Base-by-base conservation (phyloP, 1,139 yeast species). In the Taphrina wiesneri region DNA sequence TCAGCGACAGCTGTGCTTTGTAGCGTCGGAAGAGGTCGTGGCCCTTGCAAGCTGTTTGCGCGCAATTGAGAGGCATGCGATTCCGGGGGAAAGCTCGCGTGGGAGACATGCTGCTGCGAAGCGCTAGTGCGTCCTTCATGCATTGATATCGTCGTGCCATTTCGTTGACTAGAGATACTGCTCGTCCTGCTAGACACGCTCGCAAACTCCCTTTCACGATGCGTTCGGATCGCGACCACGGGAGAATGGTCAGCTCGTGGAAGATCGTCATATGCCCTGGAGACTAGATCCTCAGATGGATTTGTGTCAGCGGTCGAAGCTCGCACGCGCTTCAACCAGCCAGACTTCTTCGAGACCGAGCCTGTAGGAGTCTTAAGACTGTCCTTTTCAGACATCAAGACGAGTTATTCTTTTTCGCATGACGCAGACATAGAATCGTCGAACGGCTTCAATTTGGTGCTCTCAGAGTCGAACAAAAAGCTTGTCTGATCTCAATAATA, bases 51-150 rank as follows among this genome's bases (percentile, higher is more conserved):
- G 30, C 64, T 60, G 15, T 60, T 60, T 4, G 57, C 51, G 15
- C 64, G 64, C 51, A 53, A 19, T 26, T 60, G 64, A 3, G 64
- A 60, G 11, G 64, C 64, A 41, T 60, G 64, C 13, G 64, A 60
- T 15, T 60, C 64, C 9, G 57, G 57, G n/a, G 64, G 64, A 25
- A 54, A 39, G 19, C 19, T 41, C 7, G 46, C 30, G 23, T 25
- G 59, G 17, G 62, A 17, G 21, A 26, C 36, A n/a, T n/a, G 41
- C 19, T 21, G 49, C 28, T 25, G 46, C 51, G 21, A 43, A 26
- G 54, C n/a, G 45, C 46, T 49, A 25, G 5, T 19, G 21, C 36
- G 45, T 28, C 21, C 56, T 19, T 36, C 56, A 34, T 30, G 28
- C 15, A 21, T 41, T n/a, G 51, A 41, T 25, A 15, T 32, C 15